Evolutionary conservation across 2,329 filamentous ascomycete genomes (phyloP).

Genomic region (Alternaria tenuissima): DNA sequence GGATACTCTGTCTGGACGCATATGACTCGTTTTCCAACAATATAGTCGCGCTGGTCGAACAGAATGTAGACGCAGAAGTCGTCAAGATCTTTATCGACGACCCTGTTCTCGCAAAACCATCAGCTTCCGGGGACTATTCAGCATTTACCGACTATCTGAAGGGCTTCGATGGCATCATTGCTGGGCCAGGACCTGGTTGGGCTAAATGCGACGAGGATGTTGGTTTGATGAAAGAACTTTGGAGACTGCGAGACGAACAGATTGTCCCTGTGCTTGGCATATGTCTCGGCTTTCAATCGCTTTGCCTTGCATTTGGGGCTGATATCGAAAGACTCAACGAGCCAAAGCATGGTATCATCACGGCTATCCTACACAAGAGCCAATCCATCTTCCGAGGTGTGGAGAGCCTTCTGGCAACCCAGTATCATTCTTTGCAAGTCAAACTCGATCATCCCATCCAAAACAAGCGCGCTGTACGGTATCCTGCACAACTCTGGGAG

Average conservation of each 20-base stretch:
- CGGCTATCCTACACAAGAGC: constrained; percentile 67
- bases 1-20: constrained; percentile 89
- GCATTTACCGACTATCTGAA: constrained; percentile 58
- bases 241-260: constrained; percentile 68
- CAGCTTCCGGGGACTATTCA: constrained; percentile 19
- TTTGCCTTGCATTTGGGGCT: constrained; percentile 74
- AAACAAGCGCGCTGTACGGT: constrained; percentile 39
- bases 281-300: constrained; percentile 87
- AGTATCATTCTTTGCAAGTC: constrained; percentile 74
- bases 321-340: constrained; percentile 71
- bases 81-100: constrained; percentile 74
- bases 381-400: constrained; percentile 72
- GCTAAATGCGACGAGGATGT: constrained; percentile 77
- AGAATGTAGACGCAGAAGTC: constrained; percentile 72
- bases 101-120: constrained; percentile 9
- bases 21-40: constrained; percentile 98
- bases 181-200: constrained; percentile 89
- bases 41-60: constrained; percentile 82
- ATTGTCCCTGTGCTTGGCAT: constrained; percentile 84
- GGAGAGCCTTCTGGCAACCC: constrained; percentile 70
- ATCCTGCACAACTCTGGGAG: constrained; percentile 53
- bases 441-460: constrained; percentile 49
- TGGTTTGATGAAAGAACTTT: constrained; percentile 80
- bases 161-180: constrained; percentile 83
- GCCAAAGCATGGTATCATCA: constrained; percentile 84